Conservation (phyloP, 164 flowering plant genomes). For the Echeveria elegans region DNA sequence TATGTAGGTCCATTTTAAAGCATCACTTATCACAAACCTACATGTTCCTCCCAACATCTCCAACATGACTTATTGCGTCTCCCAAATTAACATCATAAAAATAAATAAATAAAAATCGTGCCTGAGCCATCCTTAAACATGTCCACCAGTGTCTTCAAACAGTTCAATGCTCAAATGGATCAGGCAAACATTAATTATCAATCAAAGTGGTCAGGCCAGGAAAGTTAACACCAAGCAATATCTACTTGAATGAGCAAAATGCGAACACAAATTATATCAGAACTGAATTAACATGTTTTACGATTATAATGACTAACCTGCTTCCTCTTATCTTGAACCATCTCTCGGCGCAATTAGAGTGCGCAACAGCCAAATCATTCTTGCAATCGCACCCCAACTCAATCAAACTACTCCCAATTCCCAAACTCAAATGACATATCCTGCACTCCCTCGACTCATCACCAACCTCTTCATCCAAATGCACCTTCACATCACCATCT, state of each 20-base stretch:
- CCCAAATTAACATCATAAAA: not conserved
- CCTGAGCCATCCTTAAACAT: slow-evolving; percentile 1
- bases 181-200: not conserved
- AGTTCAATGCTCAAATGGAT: not conserved
- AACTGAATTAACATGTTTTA: not conserved
- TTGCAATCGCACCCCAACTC: slow-evolving; percentile 89
- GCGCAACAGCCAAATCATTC: slow-evolving; percentile 86
- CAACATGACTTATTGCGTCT: not conserved
- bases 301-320: slow-evolving; percentile 40
- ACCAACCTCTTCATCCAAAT: slow-evolving; percentile 31
- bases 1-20: not conserved
- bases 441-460: slow-evolving; percentile 54
- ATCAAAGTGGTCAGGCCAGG: not conserved
- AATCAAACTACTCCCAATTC: slow-evolving; percentile 44
- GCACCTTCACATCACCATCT: slow-evolving; percentile 41
- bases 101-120: not conserved
- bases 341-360: slow-evolving; percentile 78
- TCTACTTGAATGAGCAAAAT: not conserved
- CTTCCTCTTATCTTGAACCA: slow-evolving; percentile 96
- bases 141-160: not conserved
- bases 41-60: not conserved
- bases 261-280: not conserved
- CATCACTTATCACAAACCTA: not conserved
- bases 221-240: not conserved
- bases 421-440: slow-evolving; percentile 81